Conservation (phyloP, 2,329 filamentous ascomycete species). For the Cladosporium phlei region DNA sequence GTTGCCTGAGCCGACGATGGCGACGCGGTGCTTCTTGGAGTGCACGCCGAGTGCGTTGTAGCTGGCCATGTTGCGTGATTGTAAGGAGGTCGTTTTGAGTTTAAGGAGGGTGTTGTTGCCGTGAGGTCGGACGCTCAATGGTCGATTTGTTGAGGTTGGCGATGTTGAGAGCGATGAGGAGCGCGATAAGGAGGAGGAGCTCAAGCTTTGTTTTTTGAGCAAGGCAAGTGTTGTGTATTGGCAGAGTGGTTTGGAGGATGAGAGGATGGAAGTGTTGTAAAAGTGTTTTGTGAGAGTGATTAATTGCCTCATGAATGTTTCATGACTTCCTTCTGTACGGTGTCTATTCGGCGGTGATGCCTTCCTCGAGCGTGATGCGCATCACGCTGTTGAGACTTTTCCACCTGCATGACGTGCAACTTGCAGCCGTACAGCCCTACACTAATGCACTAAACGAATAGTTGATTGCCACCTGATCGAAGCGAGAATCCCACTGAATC, state of each 20-base stretch:
- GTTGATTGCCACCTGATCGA: no score
- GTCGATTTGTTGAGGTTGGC: conserved; percentile 5
- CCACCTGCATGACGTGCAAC: no score
- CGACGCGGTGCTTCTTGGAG: conserved; percentile 81
- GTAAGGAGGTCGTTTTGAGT: neutral
- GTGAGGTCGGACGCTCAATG: conserved; percentile 3
- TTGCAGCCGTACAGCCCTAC: no score
- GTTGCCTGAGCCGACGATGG: conserved; percentile 91
- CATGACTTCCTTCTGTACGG: no score
- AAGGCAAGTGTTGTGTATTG: neutral
- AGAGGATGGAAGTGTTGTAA: neutral
- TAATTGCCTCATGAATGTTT: neutral
- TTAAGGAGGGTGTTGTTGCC: neutral
- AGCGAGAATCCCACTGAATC: no score
- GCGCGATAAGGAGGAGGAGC: conserved; percentile 5
- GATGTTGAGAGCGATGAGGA: no score
- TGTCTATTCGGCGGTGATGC: no score
- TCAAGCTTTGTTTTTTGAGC: neutral
- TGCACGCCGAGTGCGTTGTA: conserved; percentile 27
- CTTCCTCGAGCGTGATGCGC: no score
- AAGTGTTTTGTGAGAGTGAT: neutral
- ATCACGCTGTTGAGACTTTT: no score
- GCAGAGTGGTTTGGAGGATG: neutral
- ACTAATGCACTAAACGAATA: no score
- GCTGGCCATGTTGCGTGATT: conserved; percentile 10